Percentiles rank a stretch among this genome's conserved stretches.
Conservation (phyloP, 1,284 basidiomycete genomes). For the Austroboletus niveus region DNA sequence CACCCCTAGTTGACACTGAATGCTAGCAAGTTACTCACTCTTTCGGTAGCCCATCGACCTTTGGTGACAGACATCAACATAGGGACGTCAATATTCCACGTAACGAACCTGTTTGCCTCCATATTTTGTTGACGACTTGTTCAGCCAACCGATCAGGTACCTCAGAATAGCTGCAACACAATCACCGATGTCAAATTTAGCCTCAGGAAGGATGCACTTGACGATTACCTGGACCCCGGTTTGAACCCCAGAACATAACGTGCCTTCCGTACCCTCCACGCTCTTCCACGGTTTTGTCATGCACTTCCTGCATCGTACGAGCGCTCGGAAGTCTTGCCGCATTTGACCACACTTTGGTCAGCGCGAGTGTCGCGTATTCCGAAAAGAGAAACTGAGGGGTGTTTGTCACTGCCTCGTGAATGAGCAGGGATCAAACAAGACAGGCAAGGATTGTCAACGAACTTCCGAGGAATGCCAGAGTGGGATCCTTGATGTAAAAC, state of each 20-base stretch:
- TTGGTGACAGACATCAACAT: neutral
- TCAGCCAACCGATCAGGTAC: conserved; percentile 11
- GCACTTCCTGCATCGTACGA: conserved; percentile 1
- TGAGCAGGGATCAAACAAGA: neutral
- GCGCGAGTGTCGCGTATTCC: conserved; percentile 10
- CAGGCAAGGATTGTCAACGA: neutral
- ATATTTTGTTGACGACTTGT: conserved; percentile 10
- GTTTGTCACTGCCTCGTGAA: neutral
- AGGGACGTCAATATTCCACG: neutral
- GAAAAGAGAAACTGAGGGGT: neutral
- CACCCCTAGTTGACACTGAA: neutral
- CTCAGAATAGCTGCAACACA: neutral
- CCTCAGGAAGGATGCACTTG: neutral
- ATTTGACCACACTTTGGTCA: conserved; percentile 20
- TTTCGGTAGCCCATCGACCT: conserved; percentile 8
- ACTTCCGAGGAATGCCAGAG: conserved; percentile 15
- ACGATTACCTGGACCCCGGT: neutral
- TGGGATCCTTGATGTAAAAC: conserved; percentile 18
- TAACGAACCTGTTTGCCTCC: conserved; percentile 16
- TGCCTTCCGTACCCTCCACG: conserved; percentile 18
- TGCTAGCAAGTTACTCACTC: neutral
- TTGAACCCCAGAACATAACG: neutral
- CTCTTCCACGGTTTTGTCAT: conserved; percentile 2
- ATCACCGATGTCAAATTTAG: no score
- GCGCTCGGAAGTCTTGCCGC: conserved; percentile 11